Evolutionary conservation across 768 basidiomycete species (phyloP), one percentile per base, ranked within the genome.

Genomic region (Tylopilus sp.): DNA sequence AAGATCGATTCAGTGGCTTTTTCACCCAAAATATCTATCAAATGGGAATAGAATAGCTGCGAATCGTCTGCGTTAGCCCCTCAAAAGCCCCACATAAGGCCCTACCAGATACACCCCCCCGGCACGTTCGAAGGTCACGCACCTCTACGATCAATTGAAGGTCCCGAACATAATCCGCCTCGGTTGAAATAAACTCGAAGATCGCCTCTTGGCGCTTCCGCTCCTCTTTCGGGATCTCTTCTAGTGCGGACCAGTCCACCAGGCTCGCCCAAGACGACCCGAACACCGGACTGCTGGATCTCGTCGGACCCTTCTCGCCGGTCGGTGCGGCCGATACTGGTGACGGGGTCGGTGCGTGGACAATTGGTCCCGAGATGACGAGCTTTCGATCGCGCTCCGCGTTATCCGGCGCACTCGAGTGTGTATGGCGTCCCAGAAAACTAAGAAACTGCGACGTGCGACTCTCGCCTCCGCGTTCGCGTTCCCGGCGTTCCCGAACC

Each of bases 171-270:
- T 97, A 99, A 0, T 89, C 83, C 9, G 77, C 79, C 68, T 99
- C 96, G 0, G 96, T 98, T 7, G 80, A 79, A 59, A 98, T 96
- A 48, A 98, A 78, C 72, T 99, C 96, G 60, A 98, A 98, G 47
- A 97, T 96, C 0, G 91, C 87, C 77, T 98, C 96, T 71, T 98
- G 96, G 49, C 95, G 79, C 53, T 84, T 86, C 41, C 95, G 78
- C 67, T 98, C 96, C 22, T 75, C 74, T 1, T 78, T 66, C 1
- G 91, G 88, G 40, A 98, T 86, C 7, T 83, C 91, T 28, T 87
- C 87, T 21, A 98, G 69, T 0, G 89, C 92, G 30, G 84, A 81
- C 57, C 84, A 85, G 62, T 97, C 90, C 0, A 98, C 86, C 45
- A 98, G 72, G 67, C 93, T 96, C 9, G 91, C 86, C 96, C 96